phyloP scores from a whole-genome alignment of 2,329 filamentous ascomycete species.

The Exophiala bonariae region DNA sequence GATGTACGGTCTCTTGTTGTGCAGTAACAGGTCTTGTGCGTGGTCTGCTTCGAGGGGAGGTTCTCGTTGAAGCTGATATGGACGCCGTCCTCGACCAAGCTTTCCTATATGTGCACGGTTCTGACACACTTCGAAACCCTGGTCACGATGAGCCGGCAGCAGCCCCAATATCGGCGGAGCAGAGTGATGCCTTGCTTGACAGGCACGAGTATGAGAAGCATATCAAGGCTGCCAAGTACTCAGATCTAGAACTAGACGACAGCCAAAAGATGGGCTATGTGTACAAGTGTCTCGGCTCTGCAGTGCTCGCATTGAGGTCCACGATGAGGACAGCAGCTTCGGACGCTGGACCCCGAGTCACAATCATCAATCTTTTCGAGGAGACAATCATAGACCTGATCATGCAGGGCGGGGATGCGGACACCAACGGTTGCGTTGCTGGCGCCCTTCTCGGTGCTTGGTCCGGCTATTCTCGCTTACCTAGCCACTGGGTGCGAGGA shows the following conservation, averaged over 20 bases:
- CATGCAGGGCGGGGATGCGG: neutral
- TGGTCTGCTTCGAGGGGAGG: neutral
- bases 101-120: neutral
- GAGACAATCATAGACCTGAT: neutral
- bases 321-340: neutral
- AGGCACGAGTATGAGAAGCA: neutral
- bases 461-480: neutral
- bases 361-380: neutral
- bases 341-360: neutral
- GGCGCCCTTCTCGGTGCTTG: neutral
- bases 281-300: neutral
- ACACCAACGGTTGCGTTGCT: neutral
- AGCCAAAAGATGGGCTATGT: neutral
- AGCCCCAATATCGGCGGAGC: neutral
- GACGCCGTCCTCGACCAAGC: neutral
- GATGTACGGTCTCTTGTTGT: neutral
- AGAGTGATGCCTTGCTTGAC: neutral
- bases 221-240: neutral
- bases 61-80: neutral
- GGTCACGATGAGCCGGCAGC: neutral
- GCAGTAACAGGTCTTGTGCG: neutral
- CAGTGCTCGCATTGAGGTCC: neutral
- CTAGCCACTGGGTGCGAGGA: neutral
- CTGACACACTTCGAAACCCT: neutral
- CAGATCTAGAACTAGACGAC: neutral